A percentile compares a stretch with the other conserved stretches of the same genome.
These are phyloP conservation scores for Colletotrichum liriopes DNA, from an alignment of 2,329 filamentous ascomycete genomes.

Conservation along the genomic window DNA sequence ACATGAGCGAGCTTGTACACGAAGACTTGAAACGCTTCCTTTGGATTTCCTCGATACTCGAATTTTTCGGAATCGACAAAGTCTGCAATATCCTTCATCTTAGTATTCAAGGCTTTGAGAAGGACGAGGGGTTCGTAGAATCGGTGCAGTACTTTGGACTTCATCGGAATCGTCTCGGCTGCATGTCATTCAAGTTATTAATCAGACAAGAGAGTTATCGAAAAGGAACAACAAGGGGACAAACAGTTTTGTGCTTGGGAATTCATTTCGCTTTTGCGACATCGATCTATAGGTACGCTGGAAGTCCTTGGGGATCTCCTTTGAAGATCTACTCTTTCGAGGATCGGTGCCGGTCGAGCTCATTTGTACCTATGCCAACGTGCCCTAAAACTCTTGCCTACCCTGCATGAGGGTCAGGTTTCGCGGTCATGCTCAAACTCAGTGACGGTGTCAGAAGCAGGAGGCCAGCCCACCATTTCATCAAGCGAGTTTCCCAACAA, in stretches of 20 bases:
- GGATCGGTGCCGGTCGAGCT: not conserved
- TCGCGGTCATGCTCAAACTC: not conserved
- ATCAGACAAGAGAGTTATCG: not conserved
- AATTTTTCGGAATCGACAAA: not conserved
- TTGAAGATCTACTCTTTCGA: not conserved
- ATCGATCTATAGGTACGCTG: not conserved
- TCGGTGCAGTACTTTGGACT: not conserved
- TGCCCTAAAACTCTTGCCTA: not conserved
- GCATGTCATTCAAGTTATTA: not conserved
- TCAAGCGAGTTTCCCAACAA: not conserved
- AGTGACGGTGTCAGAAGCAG: not conserved
- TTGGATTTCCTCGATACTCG: slow-evolving; percentile 18
- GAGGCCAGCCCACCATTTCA: not conserved
- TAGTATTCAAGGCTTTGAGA: slow-evolving; percentile 21
- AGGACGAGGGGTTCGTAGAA: slow-evolving; percentile 31
- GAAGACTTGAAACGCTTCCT: slow-evolving; percentile 49
- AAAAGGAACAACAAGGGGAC: not conserved
- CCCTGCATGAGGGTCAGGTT: not conserved
- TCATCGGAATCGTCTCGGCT: slow-evolving; percentile 6
- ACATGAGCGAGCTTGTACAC: slow-evolving; percentile 50
- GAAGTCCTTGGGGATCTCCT: too few relatives aligned
- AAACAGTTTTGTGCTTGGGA: not conserved
- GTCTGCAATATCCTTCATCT: not conserved
- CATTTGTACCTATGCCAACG: not conserved
- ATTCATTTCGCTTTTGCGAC: not conserved